Evolutionary conservation across 1,139 yeast genomes (phyloP).

Genomic region (Blastobotrys elegans): DNA sequence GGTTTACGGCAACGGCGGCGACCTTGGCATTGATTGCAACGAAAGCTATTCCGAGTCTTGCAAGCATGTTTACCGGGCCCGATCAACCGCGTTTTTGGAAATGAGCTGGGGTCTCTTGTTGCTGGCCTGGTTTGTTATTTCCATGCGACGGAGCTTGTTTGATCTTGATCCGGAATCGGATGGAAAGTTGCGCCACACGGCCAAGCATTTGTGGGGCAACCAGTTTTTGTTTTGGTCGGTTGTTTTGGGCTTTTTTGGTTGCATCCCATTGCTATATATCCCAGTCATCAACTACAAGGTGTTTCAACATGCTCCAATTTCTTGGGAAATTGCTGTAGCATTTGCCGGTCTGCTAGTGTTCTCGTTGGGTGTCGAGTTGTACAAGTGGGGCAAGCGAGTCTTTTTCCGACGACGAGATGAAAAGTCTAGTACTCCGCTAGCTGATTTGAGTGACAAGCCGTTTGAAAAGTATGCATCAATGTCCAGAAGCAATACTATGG

Average conservation of each 20-base stretch:
- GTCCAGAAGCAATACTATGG: constrained; percentile 6
- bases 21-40: constrained; percentile 66
- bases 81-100: constrained; percentile 76
- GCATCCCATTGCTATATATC: constrained; percentile 80
- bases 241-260: constrained; percentile 61
- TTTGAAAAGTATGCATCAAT: constrained; percentile 5
- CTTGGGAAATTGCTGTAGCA: constrained; percentile 82
- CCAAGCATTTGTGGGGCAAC: constrained; percentile 65
- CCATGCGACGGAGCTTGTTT: constrained; percentile 68
- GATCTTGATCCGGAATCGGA: constrained; percentile 67
- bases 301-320: constrained; percentile 67
- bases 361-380: constrained; percentile 56
- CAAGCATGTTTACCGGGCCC: constrained; percentile 64
- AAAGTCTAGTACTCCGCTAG: constrained; percentile 9
- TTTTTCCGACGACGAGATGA: constrained; percentile 32
- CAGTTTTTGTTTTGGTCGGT: constrained; percentile 83
- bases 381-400: constrained; percentile 63
- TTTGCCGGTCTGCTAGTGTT: constrained; percentile 59
- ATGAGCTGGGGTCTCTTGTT: constrained; percentile 90
- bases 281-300: constrained; percentile 81
- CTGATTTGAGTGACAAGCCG: constrained; percentile 3
- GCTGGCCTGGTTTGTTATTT: constrained; percentile 88
- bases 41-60: constrained; percentile 45
- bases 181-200: constrained; percentile 54
- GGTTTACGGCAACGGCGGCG: constrained; percentile 61